These are phyloP conservation scores for Pichiaceae sp. DNA, from an alignment of 1,139 yeast genomes.

Conservation along the genomic window DNA sequence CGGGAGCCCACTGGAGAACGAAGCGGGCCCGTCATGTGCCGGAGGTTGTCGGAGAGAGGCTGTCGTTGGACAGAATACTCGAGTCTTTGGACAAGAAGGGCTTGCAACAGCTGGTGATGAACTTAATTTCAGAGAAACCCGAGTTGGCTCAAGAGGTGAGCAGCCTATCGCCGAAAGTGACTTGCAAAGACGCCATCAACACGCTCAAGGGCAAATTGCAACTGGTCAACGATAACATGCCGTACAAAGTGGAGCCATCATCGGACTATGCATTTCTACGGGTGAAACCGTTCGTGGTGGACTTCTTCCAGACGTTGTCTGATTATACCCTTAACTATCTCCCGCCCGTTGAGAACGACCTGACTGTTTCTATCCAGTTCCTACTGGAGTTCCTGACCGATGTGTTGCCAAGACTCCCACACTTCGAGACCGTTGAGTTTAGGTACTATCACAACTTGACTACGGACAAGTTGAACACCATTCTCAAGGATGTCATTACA, in stretches of 20 bases:
- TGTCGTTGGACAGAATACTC: constrained; percentile 54
- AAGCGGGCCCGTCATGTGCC: constrained; percentile 26
- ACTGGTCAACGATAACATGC: constrained; percentile 43
- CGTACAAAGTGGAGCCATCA: constrained; percentile 64
- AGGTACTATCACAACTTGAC: constrained; percentile 68
- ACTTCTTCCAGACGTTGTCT: constrained; percentile 67
- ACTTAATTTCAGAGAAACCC: constrained; percentile 53
- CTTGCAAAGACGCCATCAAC: constrained; percentile 42
- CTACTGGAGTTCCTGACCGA: constrained; percentile 55
- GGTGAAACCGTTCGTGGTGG: constrained; percentile 65
- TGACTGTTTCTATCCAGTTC: constrained; percentile 52
- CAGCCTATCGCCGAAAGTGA: constrained; percentile 50
- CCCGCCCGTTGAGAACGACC: constrained; percentile 65
- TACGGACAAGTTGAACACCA: constrained; percentile 69
- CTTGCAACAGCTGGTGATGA: constrained; percentile 43
- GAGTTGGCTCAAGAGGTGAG: constrained; percentile 47
- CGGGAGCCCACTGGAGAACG: neutral
- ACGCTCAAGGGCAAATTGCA: constrained; percentile 41
- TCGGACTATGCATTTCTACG: constrained; percentile 87
- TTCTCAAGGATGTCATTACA: constrained; percentile 61
- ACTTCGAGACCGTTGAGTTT: constrained; percentile 61
- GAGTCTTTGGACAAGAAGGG: constrained; percentile 57
- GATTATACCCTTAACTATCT: constrained; percentile 74
- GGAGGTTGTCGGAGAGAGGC: constrained; percentile 37
- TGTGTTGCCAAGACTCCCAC: constrained; percentile 62